Evolutionary conservation across 768 basidiomycete species (phyloP), one percentile per base, ranked within the genome.

Genomic region (Agaricus subrufescens): DNA sequence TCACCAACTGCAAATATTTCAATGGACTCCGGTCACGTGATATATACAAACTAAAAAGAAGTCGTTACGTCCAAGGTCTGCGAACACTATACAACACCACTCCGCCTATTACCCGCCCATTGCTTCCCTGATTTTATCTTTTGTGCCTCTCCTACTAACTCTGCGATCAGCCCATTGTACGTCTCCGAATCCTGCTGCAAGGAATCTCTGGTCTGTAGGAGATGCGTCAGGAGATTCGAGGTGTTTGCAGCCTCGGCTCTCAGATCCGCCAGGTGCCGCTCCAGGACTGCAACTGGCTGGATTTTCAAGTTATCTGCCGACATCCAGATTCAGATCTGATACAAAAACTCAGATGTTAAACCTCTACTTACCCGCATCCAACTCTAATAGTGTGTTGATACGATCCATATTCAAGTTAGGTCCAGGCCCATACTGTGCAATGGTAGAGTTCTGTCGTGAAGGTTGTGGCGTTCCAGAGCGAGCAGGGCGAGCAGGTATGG

Each of bases 61-160:
- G 3, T 46, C 25, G 23, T n/a, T 19, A 19, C 19, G 19, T 19
- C 19, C 19, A 19, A 19, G 19, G 19, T 19, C 19, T 19, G 14
- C 14, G 15, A 1, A 10, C 27, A 34, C 54, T 46, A 55, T 39
- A 42, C 50, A 1, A 56, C 50, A 8, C 50, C 50, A 40, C 51
- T 51, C 10, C 50, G 50, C 23, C 54, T 50, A 52, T 55, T 55
- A 9, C 43, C 58, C 37, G 57, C 66, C 60, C 73, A 72, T 58
- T 73, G 75, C 62, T 86, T 89, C 14, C 82, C 82, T 6, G 82
- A 82, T 65, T 89, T 91, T 52, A 85, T 77, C 69, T 89, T 91
- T 66, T 91, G 90, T 34, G 94, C 94, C 69, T 96, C 92, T 43
- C 85, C 85, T n/a, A 97, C 92, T 49, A 97, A 75, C 66, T 93